Evolutionary conservation across 148 eudicot species (phyloP), one percentile per base, ranked within the genome.

Genomic region (Beta vulgaris): DNA sequence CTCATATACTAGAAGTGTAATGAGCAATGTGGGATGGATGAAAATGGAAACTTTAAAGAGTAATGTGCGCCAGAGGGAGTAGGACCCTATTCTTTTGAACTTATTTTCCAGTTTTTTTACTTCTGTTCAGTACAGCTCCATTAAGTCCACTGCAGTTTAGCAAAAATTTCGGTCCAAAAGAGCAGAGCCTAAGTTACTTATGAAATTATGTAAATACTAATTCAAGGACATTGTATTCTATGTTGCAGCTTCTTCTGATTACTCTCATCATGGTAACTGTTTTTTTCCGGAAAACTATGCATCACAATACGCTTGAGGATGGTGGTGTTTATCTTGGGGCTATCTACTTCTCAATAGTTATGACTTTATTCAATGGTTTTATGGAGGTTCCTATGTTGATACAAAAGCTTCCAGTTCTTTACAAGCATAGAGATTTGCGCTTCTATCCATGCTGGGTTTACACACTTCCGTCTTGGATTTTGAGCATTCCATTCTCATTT

Each of bases 401-500:
- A 84, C 85, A 89, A 60, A 92, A 95, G 81, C 98, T 95, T 78
- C 99, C 97, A 32, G 90, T 92, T 74, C 84, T 92, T 42, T 95
- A 92, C 87, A 95, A 95, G 86, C 99, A 95, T 65, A 84, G 97
- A 78, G 99, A 91, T 76, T 82, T 92, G 77, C 89, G 78, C 60
- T 89, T 95, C 81, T 95, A 91, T 76, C 98, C 99, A 12, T 90
- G 96, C 81, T 95, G 97, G 99, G 91, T 89, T 64, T 91, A 85
- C 80, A 84, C 99, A 35, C 82, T 95, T 76, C 92, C 99, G 67
- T 88, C 97, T 37, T 95, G 99, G 99, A 58, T 92, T 73, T 78
- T 95, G 79, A 95, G 93, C 83, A 88, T 91, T 71, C 98, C 97
- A 35, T 73, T 82, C 64, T 90, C 97, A 32, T 74, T 91, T 66